A percentile compares a stretch with the other conserved stretches of the same genome.
phyloP scores from a whole-genome alignment of 2,329 filamentous ascomycete genomes.

The Exophiala dermatitidis region DNA sequence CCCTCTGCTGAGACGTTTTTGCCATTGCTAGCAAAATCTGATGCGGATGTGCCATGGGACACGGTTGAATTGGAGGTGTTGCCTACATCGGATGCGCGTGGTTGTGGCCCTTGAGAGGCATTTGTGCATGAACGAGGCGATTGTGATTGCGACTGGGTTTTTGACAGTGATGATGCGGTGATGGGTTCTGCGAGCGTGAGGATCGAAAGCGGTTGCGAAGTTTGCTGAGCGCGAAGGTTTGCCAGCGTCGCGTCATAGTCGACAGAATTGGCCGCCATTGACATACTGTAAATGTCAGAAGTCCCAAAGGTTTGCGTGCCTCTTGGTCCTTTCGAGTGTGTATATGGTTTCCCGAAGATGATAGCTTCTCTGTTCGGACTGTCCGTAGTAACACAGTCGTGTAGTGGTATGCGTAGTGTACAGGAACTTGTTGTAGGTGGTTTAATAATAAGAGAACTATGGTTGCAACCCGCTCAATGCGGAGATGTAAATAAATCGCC shows the following conservation, averaged over 20 bases:
- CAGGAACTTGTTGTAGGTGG: too few species aligned
- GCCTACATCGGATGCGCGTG: constrained; percentile 25
- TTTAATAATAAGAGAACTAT: too few species aligned
- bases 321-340: too few species aligned
- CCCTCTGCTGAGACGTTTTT: constrained; percentile 54
- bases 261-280: constrained; percentile 36
- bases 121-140: neutral
- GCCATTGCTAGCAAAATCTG: too few species aligned
- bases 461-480: too few species aligned
- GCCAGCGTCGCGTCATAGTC: constrained; percentile 31
- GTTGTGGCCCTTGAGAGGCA: constrained; percentile 29
- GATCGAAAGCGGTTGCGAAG: constrained; percentile 35
- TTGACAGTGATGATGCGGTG: constrained; percentile 5
- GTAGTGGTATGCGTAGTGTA: too few species aligned
- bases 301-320: neutral
- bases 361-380: too few species aligned
- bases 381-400: too few species aligned
- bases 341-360: too few species aligned
- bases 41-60: constrained; percentile 43
- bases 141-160: neutral
- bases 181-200: constrained; percentile 26
- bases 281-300: neutral
- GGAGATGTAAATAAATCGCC: too few species aligned
- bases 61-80: constrained; percentile 36
- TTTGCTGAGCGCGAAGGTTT: constrained; percentile 21